Percentiles rank a stretch among this genome's conserved stretches.
Conservation (phyloP, 805 yeast species). For the Metschnikowia gelsemii region DNA sequence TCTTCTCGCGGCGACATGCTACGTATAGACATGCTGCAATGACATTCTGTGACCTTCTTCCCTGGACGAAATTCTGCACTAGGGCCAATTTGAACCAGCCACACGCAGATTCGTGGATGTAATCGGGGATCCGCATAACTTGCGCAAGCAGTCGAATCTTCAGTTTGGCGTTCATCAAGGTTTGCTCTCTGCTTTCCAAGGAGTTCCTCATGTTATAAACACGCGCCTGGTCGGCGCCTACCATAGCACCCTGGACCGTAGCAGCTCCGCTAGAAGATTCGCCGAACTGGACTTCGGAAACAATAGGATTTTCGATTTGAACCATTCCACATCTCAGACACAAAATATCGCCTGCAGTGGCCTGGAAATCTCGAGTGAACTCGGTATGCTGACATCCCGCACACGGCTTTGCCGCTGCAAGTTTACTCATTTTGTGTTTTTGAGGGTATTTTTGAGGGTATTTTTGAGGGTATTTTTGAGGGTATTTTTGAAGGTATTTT, state of each 20-base stretch:
- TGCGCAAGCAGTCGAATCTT: constrained; percentile 78
- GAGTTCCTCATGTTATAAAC: constrained; percentile 70
- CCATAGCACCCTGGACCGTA: constrained; percentile 90
- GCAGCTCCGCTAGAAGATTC: constrained; percentile 95
- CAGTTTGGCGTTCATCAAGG: constrained; percentile 78
- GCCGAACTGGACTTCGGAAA: constrained; percentile 91
- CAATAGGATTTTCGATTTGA: constrained; percentile 88
- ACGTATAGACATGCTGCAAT: constrained; percentile 92
- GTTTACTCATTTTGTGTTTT: constrained; percentile 9
- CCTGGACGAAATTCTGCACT: constrained; percentile 88
- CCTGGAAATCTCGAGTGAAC: constrained; percentile 19
- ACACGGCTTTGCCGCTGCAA: constrained; percentile 15
- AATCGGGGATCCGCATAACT: constrained; percentile 77
- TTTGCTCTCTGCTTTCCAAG: constrained; percentile 85
- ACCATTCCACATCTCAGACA: constrained; percentile 87
- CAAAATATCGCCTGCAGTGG: constrained; percentile 62
- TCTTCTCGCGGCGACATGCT: constrained; percentile 87
- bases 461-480: background rate
- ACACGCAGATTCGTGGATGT: constrained; percentile 79
- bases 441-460: background rate
- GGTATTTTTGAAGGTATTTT: background rate
- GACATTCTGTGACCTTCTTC: constrained; percentile 94
- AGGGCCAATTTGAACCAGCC: constrained; percentile 89
- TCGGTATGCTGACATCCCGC: constrained; percentile 19
- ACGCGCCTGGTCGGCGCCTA: constrained; percentile 81